Evolutionary conservation across 352 stramenopile genomes (phyloP).

Genomic region (Pythium brachiatum): DNA sequence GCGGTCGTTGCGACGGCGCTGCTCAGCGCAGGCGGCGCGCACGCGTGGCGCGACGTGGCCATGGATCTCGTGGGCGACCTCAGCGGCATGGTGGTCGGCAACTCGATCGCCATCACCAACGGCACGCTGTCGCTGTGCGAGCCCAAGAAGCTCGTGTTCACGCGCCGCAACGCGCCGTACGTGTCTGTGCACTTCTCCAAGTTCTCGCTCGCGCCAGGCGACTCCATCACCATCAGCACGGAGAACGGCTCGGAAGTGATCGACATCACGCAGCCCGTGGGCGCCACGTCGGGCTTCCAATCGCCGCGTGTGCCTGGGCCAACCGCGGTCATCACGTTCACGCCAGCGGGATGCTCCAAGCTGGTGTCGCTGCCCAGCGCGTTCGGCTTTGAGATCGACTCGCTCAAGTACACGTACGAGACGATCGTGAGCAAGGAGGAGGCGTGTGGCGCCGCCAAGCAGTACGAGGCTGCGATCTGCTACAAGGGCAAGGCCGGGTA

Average conservation of each 20-base stretch:
- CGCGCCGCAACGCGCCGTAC: slow-evolving; percentile 27
- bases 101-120: slow-evolving; percentile 33
- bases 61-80: slow-evolving; percentile 13
- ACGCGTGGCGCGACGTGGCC: slow-evolving; percentile 19
- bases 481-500: slow-evolving; percentile 30
- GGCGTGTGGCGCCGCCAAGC: slow-evolving; percentile 31
- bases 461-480: slow-evolving; percentile 33
- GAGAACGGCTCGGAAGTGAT: slow-evolving; percentile 15
- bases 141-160: slow-evolving; percentile 23
- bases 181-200: slow-evolving; percentile 33
- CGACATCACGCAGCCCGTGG: slow-evolving; percentile 13
- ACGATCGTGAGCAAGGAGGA: slow-evolving; percentile 27
- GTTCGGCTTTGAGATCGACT: slow-evolving; percentile 33
- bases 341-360: slow-evolving; percentile 10
- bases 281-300: slow-evolving; percentile 13
- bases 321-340: slow-evolving; percentile 24
- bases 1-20: slow-evolving; percentile 3
- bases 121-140: slow-evolving; percentile 30
- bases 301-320: slow-evolving; percentile 18
- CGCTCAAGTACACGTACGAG: slow-evolving; percentile 31
- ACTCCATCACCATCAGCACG: slow-evolving; percentile 23
- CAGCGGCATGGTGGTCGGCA: slow-evolving; percentile 31
- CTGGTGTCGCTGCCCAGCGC: slow-evolving; percentile 2
- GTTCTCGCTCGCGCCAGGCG: slow-evolving; percentile 29
- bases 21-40: neutral